A percentile compares a stretch with the other conserved stretches of the same genome.
Conservation (phyloP, 208 protist genomes). For the Trypanosoma avium region DNA sequence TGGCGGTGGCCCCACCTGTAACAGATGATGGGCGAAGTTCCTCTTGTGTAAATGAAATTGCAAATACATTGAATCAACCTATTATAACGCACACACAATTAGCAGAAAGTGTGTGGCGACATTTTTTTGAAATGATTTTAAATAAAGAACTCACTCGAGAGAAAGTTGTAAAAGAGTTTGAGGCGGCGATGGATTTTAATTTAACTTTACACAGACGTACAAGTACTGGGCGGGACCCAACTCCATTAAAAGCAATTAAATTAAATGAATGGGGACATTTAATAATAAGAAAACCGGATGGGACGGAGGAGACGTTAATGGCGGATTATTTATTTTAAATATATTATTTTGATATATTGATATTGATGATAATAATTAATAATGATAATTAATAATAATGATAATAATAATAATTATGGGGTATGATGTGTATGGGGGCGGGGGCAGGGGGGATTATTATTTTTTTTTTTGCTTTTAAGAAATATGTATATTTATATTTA, state of each 20-base stretch:
- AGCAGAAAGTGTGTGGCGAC: conserved; percentile 39
- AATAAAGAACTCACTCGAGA: conserved; percentile 23
- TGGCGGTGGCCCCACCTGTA: conserved; percentile 43
- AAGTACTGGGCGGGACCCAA: conserved; percentile 35
- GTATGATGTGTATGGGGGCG: too few relatives aligned
- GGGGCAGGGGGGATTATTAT: too few relatives aligned
- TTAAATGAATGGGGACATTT: conserved; percentile 70
- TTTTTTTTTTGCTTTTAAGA: too few relatives aligned
- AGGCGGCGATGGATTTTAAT: conserved; percentile 45
- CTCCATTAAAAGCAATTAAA: conserved; percentile 39
- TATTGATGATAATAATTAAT: too few relatives aligned
- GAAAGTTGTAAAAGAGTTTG: conserved; percentile 43
- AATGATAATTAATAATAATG: too few relatives aligned
- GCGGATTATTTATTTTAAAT: conserved; percentile 73
- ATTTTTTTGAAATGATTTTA: conserved; percentile 35
- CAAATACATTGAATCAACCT: neutral
- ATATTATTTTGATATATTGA: neutral
- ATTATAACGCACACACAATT: conserved; percentile 25
- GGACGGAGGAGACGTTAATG: conserved; percentile 39
- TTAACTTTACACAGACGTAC: conserved; percentile 44
- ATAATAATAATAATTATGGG: too few relatives aligned
- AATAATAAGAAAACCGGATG: conserved; percentile 38
- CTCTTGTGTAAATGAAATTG: conserved; percentile 36
- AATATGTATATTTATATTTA: too few relatives aligned
- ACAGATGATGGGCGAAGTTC: conserved; percentile 46